Percentiles rank a stretch among this genome's conserved stretches.
Evolutionary conservation across 1,284 basidiomycete species (phyloP).

Genomic region (Porogramme epimiltina): DNA sequence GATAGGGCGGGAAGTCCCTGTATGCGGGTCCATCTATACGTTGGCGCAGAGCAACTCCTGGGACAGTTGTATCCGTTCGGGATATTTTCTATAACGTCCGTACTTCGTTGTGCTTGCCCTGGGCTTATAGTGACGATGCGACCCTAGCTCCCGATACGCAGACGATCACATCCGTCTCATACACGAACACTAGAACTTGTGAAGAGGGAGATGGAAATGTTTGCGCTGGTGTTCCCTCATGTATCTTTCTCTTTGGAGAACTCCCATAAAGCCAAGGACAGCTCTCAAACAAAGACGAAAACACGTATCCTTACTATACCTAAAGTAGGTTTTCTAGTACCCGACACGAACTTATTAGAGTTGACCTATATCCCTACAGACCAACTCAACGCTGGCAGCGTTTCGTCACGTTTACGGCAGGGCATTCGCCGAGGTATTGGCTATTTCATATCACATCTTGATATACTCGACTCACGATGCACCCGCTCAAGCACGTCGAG

Average conservation of each 20-base stretch:
- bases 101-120: conserved; percentile 4
- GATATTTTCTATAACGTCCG: conserved; percentile 87
- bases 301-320: conserved; percentile 58
- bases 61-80: conserved; percentile 79
- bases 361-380: conserved; percentile 40
- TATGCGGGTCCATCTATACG: conserved; percentile 73
- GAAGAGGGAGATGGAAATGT: conserved; percentile 69
- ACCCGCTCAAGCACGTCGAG: conserved; percentile 57
- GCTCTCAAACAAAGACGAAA: conserved; percentile 32
- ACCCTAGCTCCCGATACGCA: conserved; percentile 69
- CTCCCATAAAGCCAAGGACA: conserved; percentile 38
- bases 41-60: conserved; percentile 68
- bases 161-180: conserved; percentile 63
- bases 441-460: neutral
- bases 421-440: conserved; percentile 63
- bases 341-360: no score
- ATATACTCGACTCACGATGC: conserved; percentile 25
- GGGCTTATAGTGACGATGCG: no score
- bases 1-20: conserved; percentile 63
- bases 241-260: conserved; percentile 75
- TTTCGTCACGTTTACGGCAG: conserved; percentile 73
- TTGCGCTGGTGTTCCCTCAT: conserved; percentile 70
- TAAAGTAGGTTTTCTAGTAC: conserved; percentile 45
- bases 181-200: conserved; percentile 63
- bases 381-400: conserved; percentile 56